Conservation (phyloP, 2,329 filamentous ascomycete species). For the Pseudophaeomoniella oleicola region DNA sequence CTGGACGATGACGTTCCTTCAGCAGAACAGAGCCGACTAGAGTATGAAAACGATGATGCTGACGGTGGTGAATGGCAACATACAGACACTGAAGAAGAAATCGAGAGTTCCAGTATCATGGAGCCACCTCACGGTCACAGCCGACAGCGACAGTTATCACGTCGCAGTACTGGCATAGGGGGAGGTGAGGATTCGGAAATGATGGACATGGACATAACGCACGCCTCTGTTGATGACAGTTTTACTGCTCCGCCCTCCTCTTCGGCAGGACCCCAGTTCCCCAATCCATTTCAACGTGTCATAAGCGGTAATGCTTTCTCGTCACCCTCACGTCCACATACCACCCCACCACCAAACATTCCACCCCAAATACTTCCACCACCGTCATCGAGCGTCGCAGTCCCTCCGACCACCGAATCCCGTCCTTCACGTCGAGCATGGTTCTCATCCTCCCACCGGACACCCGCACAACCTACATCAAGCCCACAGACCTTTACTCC, state of each 20-base stretch:
- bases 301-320: not conserved
- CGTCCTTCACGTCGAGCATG: not conserved
- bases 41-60: constrained; percentile 20
- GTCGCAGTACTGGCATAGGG: not conserved
- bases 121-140: not conserved
- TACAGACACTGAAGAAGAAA: constrained; percentile 49
- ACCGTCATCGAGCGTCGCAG: not conserved
- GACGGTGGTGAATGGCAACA: constrained; percentile 57
- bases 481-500: not conserved
- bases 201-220: not conserved
- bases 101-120: not conserved
- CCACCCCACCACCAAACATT: not conserved
- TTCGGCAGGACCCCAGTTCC: no score
- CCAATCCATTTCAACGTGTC: not conserved
- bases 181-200: not conserved
- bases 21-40: constrained; percentile 28
- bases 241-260: not conserved
- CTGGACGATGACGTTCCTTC: constrained; percentile 59
- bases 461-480: not conserved
- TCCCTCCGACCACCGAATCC: not conserved
- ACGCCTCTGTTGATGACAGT: not conserved
- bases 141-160: not conserved
- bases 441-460: not conserved
- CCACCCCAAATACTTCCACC: not conserved
- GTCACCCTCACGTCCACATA: not conserved